Evolutionary conservation across 805 yeast genomes (phyloP).

Genomic region (Metschnikowia drakensbergensis): DNA sequence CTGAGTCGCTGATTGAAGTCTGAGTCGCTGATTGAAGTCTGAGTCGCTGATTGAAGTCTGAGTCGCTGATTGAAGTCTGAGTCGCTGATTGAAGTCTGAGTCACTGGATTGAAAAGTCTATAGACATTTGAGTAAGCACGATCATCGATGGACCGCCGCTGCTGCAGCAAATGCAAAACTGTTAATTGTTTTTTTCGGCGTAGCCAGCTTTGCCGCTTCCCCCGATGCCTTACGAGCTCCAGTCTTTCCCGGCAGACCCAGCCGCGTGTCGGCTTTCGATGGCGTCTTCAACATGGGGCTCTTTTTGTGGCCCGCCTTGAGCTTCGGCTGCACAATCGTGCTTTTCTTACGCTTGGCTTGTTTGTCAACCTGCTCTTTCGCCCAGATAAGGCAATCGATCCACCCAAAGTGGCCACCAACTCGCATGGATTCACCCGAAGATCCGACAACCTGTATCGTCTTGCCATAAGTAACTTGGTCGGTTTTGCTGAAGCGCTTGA

Average conservation of each 20-base stretch:
- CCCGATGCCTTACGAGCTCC: neutral
- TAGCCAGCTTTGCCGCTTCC: neutral
- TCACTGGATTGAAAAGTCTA: neutral
- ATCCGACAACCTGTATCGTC: constrained; percentile 27
- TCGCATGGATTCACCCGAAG: constrained; percentile 26
- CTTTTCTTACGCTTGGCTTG: constrained; percentile 3
- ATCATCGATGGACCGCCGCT: constrained; percentile 33
- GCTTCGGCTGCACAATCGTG: neutral
- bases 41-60: neutral
- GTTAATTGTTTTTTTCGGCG: constrained; percentile 16
- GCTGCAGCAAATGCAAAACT: constrained; percentile 47
- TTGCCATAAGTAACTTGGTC: constrained; percentile 29
- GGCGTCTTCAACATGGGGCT: neutral
- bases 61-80: neutral
- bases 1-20: neutral
- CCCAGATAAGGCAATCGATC: constrained; percentile 67
- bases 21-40: too few relatives aligned
- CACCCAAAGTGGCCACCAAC: constrained; percentile 53
- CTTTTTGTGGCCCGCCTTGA: neutral
- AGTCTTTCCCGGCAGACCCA: neutral
- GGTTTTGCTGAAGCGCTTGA: constrained; percentile 35
- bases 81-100: neutral
- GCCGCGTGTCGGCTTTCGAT: neutral
- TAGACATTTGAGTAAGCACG: neutral
- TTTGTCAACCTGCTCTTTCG: constrained; percentile 47